phyloP scores from a whole-genome alignment of 2,329 filamentous ascomycete genomes.

The Diaporthe caulivora region DNA sequence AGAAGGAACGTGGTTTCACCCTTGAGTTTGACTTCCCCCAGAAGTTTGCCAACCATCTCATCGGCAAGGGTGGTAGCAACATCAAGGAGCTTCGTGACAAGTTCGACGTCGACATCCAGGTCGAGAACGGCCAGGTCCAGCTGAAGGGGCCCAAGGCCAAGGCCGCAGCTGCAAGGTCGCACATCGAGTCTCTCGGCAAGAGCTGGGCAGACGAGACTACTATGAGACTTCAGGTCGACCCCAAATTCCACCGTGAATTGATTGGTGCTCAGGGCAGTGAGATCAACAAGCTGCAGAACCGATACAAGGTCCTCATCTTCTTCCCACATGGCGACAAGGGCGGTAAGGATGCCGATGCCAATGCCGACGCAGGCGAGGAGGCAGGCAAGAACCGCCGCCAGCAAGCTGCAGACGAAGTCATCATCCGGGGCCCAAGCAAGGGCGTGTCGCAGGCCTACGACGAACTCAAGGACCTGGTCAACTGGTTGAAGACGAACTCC shows the following conservation, averaged over 20 bases:
- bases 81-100: constrained; percentile 75
- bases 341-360: constrained; percentile 76
- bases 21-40: constrained; percentile 93
- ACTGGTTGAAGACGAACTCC: constrained; percentile 92
- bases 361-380: constrained; percentile 77
- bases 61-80: constrained; percentile 76
- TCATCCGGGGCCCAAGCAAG: constrained; percentile 90
- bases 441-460: constrained; percentile 93
- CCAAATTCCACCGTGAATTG: constrained; percentile 93
- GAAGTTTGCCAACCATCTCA: constrained; percentile 90
- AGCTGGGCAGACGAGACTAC: constrained; percentile 93
- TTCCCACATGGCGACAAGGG: constrained; percentile 81
- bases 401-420: constrained; percentile 89
- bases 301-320: constrained; percentile 95
- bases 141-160: constrained; percentile 97
- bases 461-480: constrained; percentile 88
- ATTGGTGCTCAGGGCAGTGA: constrained; percentile 90
- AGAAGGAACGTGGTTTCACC: constrained; percentile 91
- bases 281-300: constrained; percentile 91
- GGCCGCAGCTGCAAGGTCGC: constrained; percentile 85
- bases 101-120: constrained; percentile 83
- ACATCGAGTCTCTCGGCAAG: constrained; percentile 83
- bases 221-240: constrained; percentile 88
- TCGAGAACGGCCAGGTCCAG: constrained; percentile 93
- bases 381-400: constrained; percentile 74